phyloP scores from a whole-genome alignment of 352 stramenopile genomes.

The Globisporangium spinosum region DNA sequence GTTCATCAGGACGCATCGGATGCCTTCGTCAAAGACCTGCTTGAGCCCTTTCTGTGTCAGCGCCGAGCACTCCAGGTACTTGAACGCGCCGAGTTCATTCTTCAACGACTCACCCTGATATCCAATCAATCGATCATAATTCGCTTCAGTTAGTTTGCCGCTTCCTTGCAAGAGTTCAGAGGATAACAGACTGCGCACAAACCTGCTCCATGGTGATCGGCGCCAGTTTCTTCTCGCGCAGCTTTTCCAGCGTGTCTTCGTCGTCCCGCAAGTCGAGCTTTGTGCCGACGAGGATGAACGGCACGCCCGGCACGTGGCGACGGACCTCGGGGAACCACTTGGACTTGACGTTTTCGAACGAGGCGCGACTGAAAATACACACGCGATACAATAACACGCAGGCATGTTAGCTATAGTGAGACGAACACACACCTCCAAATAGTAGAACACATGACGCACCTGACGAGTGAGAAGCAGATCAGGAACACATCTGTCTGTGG shows the following conservation, averaged over 20 bases:
- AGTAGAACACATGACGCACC: slow-evolving; percentile 21
- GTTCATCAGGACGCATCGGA: slow-evolving; percentile 85
- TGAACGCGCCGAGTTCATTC: slow-evolving; percentile 87
- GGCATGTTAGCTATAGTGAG: background rate
- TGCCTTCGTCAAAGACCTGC: slow-evolving; percentile 92
- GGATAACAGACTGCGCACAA: background rate
- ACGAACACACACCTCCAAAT: background rate
- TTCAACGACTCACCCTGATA: slow-evolving; percentile 82
- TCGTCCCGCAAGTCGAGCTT: slow-evolving; percentile 93
- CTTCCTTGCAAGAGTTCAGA: background rate
- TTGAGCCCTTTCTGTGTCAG: slow-evolving; percentile 93
- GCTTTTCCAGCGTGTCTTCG: slow-evolving; percentile 84
- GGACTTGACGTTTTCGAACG: slow-evolving; percentile 94
- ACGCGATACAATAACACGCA: background rate
- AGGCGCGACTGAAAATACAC: slow-evolving; percentile 56
- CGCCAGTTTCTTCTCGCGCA: slow-evolving; percentile 81
- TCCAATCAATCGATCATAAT: background rate
- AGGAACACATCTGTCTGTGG: slow-evolving; percentile 96
- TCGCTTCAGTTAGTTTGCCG: background rate
- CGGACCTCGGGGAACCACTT: slow-evolving; percentile 92
- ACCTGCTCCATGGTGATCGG: slow-evolving; percentile 76
- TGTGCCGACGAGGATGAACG: slow-evolving; percentile 95
- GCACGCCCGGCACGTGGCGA: slow-evolving; percentile 85
- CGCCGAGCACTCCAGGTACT: slow-evolving; percentile 93
- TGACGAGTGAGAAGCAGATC: slow-evolving; percentile 94